Evolutionary conservation across 1,284 basidiomycete genomes (phyloP), one percentile per base, ranked within the genome.

Genomic region (Inonotus hispidus): DNA sequence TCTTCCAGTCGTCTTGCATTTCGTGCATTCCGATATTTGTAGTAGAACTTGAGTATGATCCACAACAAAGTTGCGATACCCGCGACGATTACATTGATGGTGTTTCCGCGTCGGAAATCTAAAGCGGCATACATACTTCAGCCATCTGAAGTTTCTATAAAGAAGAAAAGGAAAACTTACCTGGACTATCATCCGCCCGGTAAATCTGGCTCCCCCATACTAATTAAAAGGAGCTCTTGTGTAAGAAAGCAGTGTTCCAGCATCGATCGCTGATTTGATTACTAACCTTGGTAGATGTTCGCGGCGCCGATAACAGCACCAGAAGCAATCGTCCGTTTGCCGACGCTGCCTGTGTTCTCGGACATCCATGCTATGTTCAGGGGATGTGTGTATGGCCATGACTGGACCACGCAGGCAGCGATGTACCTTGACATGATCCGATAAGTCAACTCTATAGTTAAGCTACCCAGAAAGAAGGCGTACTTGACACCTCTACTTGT

Each of bases 361-460:
- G 74, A 72, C 70, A 76, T 74, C 74, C 74, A 76, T 1, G 74
- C 74, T 43, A 76, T 72, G 52, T 74, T 75, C 32, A 76, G 63
- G 1, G 74, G 74, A 61, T 76, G 74, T 1, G 73, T 74, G 35
- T 71, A 72, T 1, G 74, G 74, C 74, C 74, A 76, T 2, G 72
- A 72, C 8, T 73, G 72, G 1, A 75, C 69, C 39, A 75, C 61
- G 4, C 74, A 66, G 3, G 72, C 74, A 1, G 73, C 74, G 32
- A 74, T 66, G 55, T 74, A 71, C 56, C 70, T 71, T 32, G 3
- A 45, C 16, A 43, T n/a, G 3, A 8, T 32, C 32, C 4, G 8
- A 14, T n/a, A 58, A 11, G 14, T 14, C 13, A 1, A 27, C 46
- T 49, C 21, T 21, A 21, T 7, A 23, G 1, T 23, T 10, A 25